Base-by-base conservation (phyloP, 495 filamentous ascomycete genomes). In the Penicillium lagena region DNA sequence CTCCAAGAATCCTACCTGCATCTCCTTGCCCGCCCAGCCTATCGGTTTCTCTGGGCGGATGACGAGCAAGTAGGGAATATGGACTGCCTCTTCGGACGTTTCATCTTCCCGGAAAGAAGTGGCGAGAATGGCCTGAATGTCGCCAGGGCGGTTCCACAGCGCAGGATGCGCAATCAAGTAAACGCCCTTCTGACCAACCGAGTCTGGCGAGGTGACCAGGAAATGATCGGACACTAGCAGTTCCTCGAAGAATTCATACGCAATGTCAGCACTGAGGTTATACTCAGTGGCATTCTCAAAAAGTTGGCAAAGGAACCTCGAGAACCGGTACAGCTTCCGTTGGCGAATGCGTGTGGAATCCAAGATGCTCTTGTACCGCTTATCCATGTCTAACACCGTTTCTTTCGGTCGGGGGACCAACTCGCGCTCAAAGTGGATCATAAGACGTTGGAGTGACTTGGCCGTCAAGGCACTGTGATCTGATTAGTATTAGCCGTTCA, bases 271-370 rank as follows among this genome's bases (percentile, higher is more conserved):
- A 9, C 77, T 69, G 39, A 91, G 71, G 54, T 86, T 95, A 63
- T 93, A 96, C 58, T 98, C 93, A 10, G 87, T 93, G 9, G 89
- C 85, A 59, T 97, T 97, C 60, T 98, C 93, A 50, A 97, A 98
- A 31, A 91, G 77, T 52, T 95, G 85, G 47, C 86, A 88, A 32
- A 98, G 71, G 56, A 95, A 85, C 51, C 88, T 77, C 7, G 87
- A 89, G 61, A 95, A 96, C 36, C 85, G 82, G 46, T 87, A 87
- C 12, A 89, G 69, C 56, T 87, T 97, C 52, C 94, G 76, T 61
- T 98, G 94, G 15, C 93, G 81, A 43, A 96, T 90, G 37, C 93
- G 87, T 10, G 96, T 94, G 2, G 93, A 96, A 64, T 98, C 93
- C 7, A 98, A 64, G 46, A 87, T 86, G 51, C 89, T 86, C 67